Percentiles rank a stretch among this genome's conserved stretches.
phyloP scores from a whole-genome alignment of 1,284 basidiomycete genomes.

The Puccinia sorghi region DNA sequence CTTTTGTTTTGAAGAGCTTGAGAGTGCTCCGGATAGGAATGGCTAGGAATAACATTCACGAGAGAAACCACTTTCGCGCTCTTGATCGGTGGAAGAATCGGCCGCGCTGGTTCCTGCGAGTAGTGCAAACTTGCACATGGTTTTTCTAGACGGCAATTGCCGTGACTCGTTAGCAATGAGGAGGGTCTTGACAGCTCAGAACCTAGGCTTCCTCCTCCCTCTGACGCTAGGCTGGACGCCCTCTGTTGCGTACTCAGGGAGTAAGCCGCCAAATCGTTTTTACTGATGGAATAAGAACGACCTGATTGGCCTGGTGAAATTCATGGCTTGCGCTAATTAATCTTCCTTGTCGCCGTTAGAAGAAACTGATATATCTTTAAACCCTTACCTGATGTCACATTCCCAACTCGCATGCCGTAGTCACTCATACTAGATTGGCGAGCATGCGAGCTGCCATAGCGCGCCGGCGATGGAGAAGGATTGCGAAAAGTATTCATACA shows the following conservation, averaged over 20 bases:
- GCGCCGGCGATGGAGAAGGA: constrained; percentile 28
- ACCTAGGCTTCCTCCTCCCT: constrained; percentile 9
- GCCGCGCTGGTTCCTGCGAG: constrained; percentile 14
- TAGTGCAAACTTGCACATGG: background rate
- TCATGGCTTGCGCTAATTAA: constrained; percentile 10
- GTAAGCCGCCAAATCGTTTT: constrained; percentile 38
- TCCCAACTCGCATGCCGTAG: constrained; percentile 31
- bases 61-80: constrained; percentile 2
- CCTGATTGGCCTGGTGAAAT: constrained; percentile 11
- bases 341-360: background rate
- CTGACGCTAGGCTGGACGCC: constrained; percentile 2
- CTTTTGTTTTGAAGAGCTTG: background rate
- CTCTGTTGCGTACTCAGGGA: constrained; percentile 38
- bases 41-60: background rate
- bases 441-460: constrained; percentile 6
- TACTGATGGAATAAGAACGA: constrained; percentile 31
- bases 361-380: background rate
- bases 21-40: constrained; percentile 5
- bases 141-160: constrained; percentile 29
- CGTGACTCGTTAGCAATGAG: constrained; percentile 4
- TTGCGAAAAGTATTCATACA: constrained; percentile 25
- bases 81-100: constrained; percentile 31
- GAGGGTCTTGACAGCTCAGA: constrained; percentile 3
- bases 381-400: constrained; percentile 24
- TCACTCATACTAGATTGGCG: constrained; percentile 20